Percentiles rank a stretch among this genome's conserved stretches.
phyloP scores from a whole-genome alignment of 805 yeast species.

The Spathaspora sp. region DNA sequence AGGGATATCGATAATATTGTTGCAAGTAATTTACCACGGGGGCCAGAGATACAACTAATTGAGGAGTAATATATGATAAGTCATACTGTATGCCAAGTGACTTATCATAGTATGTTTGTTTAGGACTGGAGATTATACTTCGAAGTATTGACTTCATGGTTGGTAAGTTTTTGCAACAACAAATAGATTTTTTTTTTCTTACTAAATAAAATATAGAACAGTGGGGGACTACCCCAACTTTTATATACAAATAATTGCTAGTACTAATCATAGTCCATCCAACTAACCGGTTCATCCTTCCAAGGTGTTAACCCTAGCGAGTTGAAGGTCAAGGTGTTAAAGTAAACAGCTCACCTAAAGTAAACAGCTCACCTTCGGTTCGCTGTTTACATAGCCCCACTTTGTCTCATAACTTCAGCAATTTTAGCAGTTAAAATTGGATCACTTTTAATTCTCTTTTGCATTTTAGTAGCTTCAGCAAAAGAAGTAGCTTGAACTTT shows the following conservation, averaged over 20 bases:
- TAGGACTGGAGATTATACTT: conserved; percentile 12
- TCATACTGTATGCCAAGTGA: conserved; percentile 40
- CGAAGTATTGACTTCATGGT: conserved; percentile 12
- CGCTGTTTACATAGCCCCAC: conserved; percentile 10
- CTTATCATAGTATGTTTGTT: conserved; percentile 5
- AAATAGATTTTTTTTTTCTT: not conserved
- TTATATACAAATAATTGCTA: not conserved
- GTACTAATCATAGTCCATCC: no score
- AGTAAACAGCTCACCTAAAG: no score
- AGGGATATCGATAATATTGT: conserved; percentile 48
- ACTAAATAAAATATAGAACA: not conserved
- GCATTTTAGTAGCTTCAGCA: conserved; percentile 91
- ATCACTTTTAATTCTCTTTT: conserved; percentile 70
- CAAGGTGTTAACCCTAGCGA: no score
- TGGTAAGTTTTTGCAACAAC: not conserved
- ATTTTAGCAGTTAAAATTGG: conserved; percentile 62
- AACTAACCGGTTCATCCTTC: no score
- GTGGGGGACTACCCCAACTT: not conserved
- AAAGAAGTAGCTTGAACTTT: conserved; percentile 86
- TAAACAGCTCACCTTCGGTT: no score
- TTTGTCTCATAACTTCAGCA: conserved; percentile 49
- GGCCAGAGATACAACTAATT: conserved; percentile 70
- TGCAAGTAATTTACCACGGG: conserved; percentile 52
- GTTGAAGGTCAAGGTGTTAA: no score
- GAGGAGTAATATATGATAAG: conserved; percentile 61